These are phyloP conservation scores for Vitis amurensis DNA, from an alignment of 164 flowering plant species.

Conservation along the genomic window DNA sequence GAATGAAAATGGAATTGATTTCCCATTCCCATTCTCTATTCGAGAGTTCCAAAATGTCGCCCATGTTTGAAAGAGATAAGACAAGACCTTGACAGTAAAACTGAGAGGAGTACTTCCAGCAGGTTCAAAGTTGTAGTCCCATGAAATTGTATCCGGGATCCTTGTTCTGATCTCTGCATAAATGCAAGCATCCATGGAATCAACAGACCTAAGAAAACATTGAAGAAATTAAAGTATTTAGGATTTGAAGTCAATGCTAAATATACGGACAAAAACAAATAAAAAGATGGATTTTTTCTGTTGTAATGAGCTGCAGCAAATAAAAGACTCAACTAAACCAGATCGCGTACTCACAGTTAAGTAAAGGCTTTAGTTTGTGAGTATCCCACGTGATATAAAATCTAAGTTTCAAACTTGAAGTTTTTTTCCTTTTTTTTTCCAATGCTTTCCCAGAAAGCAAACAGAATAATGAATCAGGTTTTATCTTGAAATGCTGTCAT, in stretches of 20 bases:
- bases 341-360: too few species aligned
- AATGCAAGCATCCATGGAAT: conserved; percentile 71
- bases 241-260: not conserved
- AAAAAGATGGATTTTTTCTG: not conserved
- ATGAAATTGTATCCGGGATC: conserved; percentile 85
- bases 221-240: not conserved
- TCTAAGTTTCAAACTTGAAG: too few species aligned
- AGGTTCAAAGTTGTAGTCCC: conserved; percentile 97
- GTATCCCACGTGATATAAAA: too few species aligned
- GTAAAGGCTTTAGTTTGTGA: too few species aligned
- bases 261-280: not conserved
- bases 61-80: not conserved
- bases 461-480: not conserved
- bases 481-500: too few species aligned
- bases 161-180: conserved; percentile 92
- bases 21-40: too few species aligned
- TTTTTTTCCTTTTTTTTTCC: too few species aligned
- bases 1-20: not conserved
- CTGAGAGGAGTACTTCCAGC: conserved; percentile 75
- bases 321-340: too few species aligned
- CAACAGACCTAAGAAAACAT: conserved; percentile 60
- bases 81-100: conserved; percentile 81
- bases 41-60: too few species aligned
- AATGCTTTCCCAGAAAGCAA: too few species aligned
- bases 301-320: too few species aligned